Evolutionary conservation across 164 flowering plant genomes (phyloP), one percentile per base, ranked within the genome.

Genomic region (Dillenia turbinata): DNA sequence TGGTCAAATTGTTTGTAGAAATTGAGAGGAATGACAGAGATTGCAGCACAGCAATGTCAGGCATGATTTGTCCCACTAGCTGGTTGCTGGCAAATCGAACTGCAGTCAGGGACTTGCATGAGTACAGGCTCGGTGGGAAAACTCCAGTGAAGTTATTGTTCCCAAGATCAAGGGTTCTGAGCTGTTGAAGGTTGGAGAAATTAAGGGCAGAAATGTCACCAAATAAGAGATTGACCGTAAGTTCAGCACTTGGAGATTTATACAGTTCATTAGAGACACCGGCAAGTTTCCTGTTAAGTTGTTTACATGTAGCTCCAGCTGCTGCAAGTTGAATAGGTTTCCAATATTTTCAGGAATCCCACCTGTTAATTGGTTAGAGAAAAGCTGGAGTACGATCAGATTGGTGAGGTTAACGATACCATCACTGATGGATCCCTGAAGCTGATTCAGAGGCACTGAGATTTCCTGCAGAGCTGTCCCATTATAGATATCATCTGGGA

Each of bases 1-100:
- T 86, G 13, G 60, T 69, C 33, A 84, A 60, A 43, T 44, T 74
- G 62, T 86, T 86, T 56, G 55, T 63, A 1, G 92, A 84, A 43
- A 86, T 6, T 0, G 89, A 79, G 14, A 86, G 72, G 69, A 78
- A 86, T 1, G 87, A 74, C n/a, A 86, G 74, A 40, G 83, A 77
- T 53, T 70, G 72, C 16, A 86, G 64, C 0, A 64, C 47, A 12
- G 33, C 56, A 54, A 85, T 70, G 17, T 66, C 76, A 0, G 88
- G 77, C 53, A 54, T 60, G 52, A 85, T 72, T 66, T 80, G 66
- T 15, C 91, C 91, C 48, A 49, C 54, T 11, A 85, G 67, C 10
- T 55, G 13, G 55, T 86, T 83, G 33, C 52, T 65, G 14, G 86
- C 77, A 49, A 85, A 45, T 67, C 88, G 71, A 49, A 83, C 17